Evolutionary conservation across 306 rosid genomes (phyloP).

Genomic region (Cucurbita moschata): DNA sequence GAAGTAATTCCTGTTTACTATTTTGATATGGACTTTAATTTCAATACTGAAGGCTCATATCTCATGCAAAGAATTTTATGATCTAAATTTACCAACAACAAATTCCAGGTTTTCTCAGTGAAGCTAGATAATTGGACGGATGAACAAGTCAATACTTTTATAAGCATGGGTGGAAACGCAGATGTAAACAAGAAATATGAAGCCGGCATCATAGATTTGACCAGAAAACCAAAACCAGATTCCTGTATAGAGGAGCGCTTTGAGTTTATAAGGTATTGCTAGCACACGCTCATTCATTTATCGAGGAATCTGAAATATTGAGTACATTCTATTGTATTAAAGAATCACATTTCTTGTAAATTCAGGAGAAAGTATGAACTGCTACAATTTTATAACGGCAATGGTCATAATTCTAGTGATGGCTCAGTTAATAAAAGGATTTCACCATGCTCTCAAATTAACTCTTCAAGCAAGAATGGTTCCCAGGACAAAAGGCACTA

Average conservation of each 20-base stretch:
- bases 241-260: conserved; percentile 66
- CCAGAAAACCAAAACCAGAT: conserved; percentile 51
- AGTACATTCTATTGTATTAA: background rate
- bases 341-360: conserved; percentile 5
- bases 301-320: background rate
- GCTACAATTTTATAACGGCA: conserved; percentile 27
- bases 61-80: background rate
- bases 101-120: conserved; percentile 62
- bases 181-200: conserved; percentile 56
- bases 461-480: conserved; percentile 17
- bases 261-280: conserved; percentile 54
- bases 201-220: conserved; percentile 38
- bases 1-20: background rate
- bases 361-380: conserved; percentile 76
- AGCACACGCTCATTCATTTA: background rate
- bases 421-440: conserved; percentile 16
- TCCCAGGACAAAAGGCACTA: conserved; percentile 34
- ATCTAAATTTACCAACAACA: background rate
- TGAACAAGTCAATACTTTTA: conserved; percentile 54
- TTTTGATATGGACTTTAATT: background rate
- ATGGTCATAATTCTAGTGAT: conserved; percentile 13
- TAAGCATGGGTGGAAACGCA: conserved; percentile 59
- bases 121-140: conserved; percentile 85
- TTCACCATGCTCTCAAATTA: conserved; percentile 14
- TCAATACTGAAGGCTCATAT: background rate